Conservation (phyloP, 1,284 basidiomycete genomes). For the Neotropicomus parvogracilis region DNA sequence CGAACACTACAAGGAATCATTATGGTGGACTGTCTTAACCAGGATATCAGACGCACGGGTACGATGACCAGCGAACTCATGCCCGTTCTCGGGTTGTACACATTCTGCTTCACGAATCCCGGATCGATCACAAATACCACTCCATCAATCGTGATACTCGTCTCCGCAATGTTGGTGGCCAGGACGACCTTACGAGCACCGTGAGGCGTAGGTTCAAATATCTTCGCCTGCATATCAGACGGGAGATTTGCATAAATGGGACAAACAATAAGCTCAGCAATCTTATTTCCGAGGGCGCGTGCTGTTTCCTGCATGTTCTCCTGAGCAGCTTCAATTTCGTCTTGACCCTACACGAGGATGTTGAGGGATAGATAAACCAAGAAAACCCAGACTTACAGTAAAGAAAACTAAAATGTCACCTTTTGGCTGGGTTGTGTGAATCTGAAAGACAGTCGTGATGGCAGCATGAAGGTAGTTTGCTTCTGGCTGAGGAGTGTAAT, state of each 20-base stretch:
- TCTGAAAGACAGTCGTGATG: conserved; percentile 98
- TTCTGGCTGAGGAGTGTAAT: conserved; percentile 96
- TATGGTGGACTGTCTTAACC: background rate
- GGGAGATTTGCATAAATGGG: conserved; percentile 98
- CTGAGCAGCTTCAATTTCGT: conserved; percentile 96
- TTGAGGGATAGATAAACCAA: background rate
- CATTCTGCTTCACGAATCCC: conserved; percentile 97
- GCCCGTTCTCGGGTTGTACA: conserved; percentile 93
- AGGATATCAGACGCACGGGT: conserved; percentile 56
- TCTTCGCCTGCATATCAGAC: conserved; percentile 98
- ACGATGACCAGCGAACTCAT: conserved; percentile 95
- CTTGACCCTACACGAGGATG: conserved; percentile 72
- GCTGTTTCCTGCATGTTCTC: conserved; percentile 96
- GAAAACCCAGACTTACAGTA: conserved; percentile 55
- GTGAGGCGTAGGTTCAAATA: conserved; percentile 97
- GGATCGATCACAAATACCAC: conserved; percentile 98
- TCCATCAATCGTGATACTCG: conserved; percentile 96
- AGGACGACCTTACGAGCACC: conserved; percentile 96
- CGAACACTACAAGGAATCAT: conserved; percentile 64
- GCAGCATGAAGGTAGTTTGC: conserved; percentile 98
- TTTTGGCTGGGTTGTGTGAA: conserved; percentile 96
- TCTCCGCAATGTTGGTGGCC: conserved; percentile 98
- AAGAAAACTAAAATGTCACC: conserved; percentile 99
- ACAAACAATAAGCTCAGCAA: conserved; percentile 91
- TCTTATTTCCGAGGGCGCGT: conserved; percentile 92